Evolutionary conservation across 371 early-diverging fungal species (phyloP).

Genomic region (Umbelopsis sp.): DNA sequence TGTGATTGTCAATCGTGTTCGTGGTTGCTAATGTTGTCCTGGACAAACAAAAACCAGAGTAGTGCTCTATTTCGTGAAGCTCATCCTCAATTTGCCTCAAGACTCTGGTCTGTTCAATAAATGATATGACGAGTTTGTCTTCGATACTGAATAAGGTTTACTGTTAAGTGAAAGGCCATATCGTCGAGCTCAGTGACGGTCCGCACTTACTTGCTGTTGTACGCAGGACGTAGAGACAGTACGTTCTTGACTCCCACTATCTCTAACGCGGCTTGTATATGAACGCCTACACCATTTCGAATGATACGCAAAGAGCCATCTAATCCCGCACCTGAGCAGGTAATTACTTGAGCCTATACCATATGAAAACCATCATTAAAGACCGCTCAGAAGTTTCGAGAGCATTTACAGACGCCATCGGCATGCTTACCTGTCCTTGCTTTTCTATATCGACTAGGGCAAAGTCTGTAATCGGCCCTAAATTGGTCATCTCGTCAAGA

Average conservation of each 20-base stretch:
- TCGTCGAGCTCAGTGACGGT: neutral
- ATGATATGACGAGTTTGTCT: slow-evolving; percentile 49
- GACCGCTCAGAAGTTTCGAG: too few species aligned
- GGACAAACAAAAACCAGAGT: slow-evolving; percentile 47
- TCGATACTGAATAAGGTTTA: slow-evolving; percentile 26
- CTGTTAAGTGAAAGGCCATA: neutral
- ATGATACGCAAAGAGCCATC: slow-evolving; percentile 84
- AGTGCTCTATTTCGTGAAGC: slow-evolving; percentile 50
- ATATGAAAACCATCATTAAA: neutral
- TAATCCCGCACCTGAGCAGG: slow-evolving; percentile 83
- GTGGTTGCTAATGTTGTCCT: slow-evolving; percentile 54
- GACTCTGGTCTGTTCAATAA: slow-evolving; percentile 53
- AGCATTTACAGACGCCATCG: neutral
- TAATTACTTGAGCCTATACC: slow-evolving; percentile 75
- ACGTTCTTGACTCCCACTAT: slow-evolving; percentile 74
- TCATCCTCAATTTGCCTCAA: slow-evolving; percentile 42
- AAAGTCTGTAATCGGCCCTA: slow-evolving; percentile 89
- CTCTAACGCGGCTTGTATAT: slow-evolving; percentile 66
- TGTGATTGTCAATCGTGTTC: slow-evolving; percentile 36
- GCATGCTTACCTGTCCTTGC: slow-evolving; percentile 43
- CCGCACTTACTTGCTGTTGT: slow-evolving; percentile 28
- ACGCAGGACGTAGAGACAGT: slow-evolving; percentile 68
- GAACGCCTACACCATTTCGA: slow-evolving; percentile 90
- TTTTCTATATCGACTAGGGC: slow-evolving; percentile 81
- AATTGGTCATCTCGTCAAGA: slow-evolving; percentile 70